Evolutionary conservation across 2,329 filamentous ascomycete species (phyloP), one percentile per base, ranked within the genome.

Genomic region (Fusarium sp.): DNA sequence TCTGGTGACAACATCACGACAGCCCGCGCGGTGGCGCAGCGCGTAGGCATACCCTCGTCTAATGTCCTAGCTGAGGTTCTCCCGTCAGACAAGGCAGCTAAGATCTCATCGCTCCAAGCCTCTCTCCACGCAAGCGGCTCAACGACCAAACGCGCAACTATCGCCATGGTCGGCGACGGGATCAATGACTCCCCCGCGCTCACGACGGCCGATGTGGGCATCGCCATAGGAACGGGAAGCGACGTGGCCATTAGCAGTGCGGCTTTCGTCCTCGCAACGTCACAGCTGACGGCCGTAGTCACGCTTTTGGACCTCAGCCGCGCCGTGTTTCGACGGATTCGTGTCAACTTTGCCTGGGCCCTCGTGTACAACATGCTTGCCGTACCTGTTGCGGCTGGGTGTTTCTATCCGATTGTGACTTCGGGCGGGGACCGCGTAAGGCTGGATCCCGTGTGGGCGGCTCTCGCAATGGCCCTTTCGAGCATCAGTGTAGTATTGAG

Each of bases 1-100:
- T 96, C 93, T 0, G 94, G 94, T 29, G 94, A 97, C 81, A 97
- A 97, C 74, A 81, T 83, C n/a, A 89, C 83, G n/a, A 97, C 94
- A 1, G 94, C 94, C 4, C 83, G 85, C 20, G 93, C 93, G 0
- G 92, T 97, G 4, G 94, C 91, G 2, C 80, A 84, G 3, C 87
- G 88, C 72, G 84, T 97, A 18, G 92, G 92, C 21, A 97, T 97
- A 67, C 85, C 88, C 0, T 73, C 83, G 1, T 80, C 83, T 54
- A 92, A 96, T 75, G 90, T 97, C 67, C 91, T 97, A 65, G 93
- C 94, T 13, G 93, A 93, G 67, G 93, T 97, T 6, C 87, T 97
- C 13, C 94, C 95, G 0, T 89, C 90, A 18, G 87, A 96, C 70
- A 97, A 97, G 79, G 89, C 90, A 5, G 87, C 89, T 48, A 89